Conservation (phyloP, 208 protist species). For the Sergeia podlipaevii region DNA sequence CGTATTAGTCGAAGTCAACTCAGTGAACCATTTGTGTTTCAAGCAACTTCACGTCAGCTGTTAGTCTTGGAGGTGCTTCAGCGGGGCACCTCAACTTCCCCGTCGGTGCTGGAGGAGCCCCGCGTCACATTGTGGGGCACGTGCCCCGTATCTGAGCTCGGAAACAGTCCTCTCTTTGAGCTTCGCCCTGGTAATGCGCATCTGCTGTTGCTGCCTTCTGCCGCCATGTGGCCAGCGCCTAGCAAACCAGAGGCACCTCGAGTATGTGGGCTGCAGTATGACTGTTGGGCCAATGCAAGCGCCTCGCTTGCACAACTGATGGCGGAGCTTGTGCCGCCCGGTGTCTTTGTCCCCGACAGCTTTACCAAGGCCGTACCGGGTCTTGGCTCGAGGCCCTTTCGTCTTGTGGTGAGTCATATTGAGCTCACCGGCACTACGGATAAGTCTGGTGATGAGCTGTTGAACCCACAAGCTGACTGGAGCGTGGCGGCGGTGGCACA, state of each 20-base stretch:
- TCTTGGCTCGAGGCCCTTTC: constrained; percentile 40
- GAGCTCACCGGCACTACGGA: constrained; percentile 37
- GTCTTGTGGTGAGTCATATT: constrained; percentile 51
- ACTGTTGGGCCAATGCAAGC: constrained; percentile 29
- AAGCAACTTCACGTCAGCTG: constrained; percentile 34
- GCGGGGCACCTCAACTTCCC: constrained; percentile 22
- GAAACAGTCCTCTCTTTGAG: constrained; percentile 5
- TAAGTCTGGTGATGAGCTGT: constrained; percentile 33
- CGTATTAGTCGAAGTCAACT: constrained; percentile 22
- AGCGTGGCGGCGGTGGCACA: constrained; percentile 79
- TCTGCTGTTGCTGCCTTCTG: constrained; percentile 59
- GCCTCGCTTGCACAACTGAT: constrained; percentile 40
- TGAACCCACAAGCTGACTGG: constrained; percentile 55
- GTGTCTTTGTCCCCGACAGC: constrained; percentile 67
- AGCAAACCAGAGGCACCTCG: constrained; percentile 21
- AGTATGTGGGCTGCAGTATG: constrained; percentile 24
- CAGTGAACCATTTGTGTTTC: constrained; percentile 52
- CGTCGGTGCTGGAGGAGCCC: constrained; percentile 30
- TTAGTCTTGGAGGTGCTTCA: constrained; percentile 70
- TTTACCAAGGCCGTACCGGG: constrained; percentile 58
- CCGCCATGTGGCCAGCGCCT: constrained; percentile 43
- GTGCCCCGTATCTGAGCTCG: constrained; percentile 28
- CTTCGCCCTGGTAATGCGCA: constrained; percentile 69
- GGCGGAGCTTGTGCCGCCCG: constrained; percentile 68
- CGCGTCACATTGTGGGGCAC: constrained; percentile 64